Conservation (phyloP, 805 yeast species). For the Lipomyces lipofer region DNA sequence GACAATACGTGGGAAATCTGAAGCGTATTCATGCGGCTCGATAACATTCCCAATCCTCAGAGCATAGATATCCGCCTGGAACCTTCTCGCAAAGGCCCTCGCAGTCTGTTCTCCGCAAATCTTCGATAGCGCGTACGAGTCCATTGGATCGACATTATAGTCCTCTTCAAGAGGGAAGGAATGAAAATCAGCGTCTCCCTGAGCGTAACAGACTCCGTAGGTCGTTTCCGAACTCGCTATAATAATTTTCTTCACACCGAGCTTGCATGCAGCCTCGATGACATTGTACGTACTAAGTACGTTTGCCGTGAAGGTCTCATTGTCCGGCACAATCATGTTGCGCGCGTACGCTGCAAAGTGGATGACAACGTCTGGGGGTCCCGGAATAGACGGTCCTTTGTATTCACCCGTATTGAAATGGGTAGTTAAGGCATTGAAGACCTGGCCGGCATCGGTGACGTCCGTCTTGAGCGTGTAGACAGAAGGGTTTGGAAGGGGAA, state of each 20-base stretch:
- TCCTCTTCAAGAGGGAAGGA: conserved; percentile 9
- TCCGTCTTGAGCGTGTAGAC: conserved; percentile 10
- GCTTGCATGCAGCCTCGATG: conserved; percentile 12
- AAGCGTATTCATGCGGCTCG: conserved; percentile 6
- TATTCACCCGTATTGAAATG: not conserved
- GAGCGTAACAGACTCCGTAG: conserved; percentile 9
- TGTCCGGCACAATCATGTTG: conserved; percentile 9
- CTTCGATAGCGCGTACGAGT: conserved; percentile 6
- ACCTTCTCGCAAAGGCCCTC: conserved; percentile 7
- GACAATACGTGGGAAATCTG: not conserved
- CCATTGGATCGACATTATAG: conserved; percentile 6
- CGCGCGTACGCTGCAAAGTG: conserved; percentile 8
- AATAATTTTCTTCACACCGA: conserved; percentile 3
- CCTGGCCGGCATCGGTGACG: conserved; percentile 8
- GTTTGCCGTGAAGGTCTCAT: conserved; percentile 2
- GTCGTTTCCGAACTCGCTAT: conserved; percentile 7
- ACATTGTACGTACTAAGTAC: conserved; percentile 5
- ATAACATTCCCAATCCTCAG: conserved; percentile 8
- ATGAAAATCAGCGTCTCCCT: conserved; percentile 4
- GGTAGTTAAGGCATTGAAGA: conserved; percentile 7
- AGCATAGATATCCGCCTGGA: conserved; percentile 5
- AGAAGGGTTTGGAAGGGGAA: conserved; percentile 2
- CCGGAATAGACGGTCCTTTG: not conserved
- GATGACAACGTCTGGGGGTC: conserved; percentile 8
- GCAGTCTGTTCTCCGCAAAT: conserved; percentile 7